Evolutionary conservation across 2,329 filamentous ascomycete genomes (phyloP), one percentile per base, ranked within the genome.

Genomic region (Parafenestella ontariensis): DNA sequence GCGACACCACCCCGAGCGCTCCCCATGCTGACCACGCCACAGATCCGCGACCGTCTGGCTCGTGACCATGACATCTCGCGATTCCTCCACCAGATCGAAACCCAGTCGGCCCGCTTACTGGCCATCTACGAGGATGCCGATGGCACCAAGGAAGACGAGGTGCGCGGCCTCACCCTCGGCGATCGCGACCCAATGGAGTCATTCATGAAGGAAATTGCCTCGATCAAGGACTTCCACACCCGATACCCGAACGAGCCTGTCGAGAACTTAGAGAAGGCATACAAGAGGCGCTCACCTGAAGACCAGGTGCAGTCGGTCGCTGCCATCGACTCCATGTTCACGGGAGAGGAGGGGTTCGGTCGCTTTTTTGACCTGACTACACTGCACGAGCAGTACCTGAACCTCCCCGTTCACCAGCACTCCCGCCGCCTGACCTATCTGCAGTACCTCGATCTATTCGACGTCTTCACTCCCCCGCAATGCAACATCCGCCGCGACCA

Each of bases 221-320:
- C 88, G 23, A 89, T 96, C 69, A 95, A 92, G 70, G 87, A 90
- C 43, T 96, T 96, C 73, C 93, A 99, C 76, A 86, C 89, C 54
- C 87, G 89, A 66, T 97, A 99, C 70, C 94, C 94, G 1, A 96
- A 96, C 77, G 92, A 97, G 73, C 92, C 91, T 26, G 91, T 96
- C 43, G 95, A 99, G 76, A 97, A 98, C 68, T 87, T 96, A 13
- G 96, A 99, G 78, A 87, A 89, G 64, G 90, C 93, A 31, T 99
- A 99, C 81, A 92, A 92, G 75, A 84, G 87, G 70, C 85, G 84
- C 53, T 80, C 83, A 37, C 84, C 83, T 11, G 87, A 87, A 39
- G 88, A 89, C 61, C 85, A 87, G 45, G 70, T 68, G 4, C 86
- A 89, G 42, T 79, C 83, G 1, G 76, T 85, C 51, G 86, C 85